These are phyloP conservation scores for Suhomyces bolitotheri DNA, from an alignment of 1,139 yeast genomes.

Conservation along the genomic window DNA sequence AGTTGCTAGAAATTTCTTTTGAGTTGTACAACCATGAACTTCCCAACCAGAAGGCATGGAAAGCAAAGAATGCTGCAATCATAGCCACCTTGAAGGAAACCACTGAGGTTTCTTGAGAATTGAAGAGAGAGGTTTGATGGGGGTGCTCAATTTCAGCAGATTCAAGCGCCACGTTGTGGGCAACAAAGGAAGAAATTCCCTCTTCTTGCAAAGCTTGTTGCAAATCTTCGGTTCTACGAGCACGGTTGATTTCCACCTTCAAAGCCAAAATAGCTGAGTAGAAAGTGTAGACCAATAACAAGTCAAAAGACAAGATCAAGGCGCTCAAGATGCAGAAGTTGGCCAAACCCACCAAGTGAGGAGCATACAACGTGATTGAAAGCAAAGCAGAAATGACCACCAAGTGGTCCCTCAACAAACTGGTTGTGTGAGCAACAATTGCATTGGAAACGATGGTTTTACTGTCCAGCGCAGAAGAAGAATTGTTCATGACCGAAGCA, in stretches of 20 bases:
- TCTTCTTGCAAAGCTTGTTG: conserved; percentile 90
- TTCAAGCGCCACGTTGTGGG: conserved; percentile 53
- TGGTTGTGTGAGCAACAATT: conserved; percentile 65
- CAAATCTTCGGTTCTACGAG: conserved; percentile 80
- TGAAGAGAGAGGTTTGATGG: conserved; percentile 31
- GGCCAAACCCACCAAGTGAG: conserved; percentile 69
- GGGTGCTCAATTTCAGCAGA: conserved; percentile 55
- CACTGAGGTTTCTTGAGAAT: conserved; percentile 39
- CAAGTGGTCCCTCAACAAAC: conserved; percentile 76
- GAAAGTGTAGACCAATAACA: conserved; percentile 76
- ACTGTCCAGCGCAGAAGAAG: conserved; percentile 39
- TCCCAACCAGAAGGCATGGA: conserved; percentile 77
- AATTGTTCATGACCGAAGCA: conserved; percentile 53
- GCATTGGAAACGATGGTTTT: conserved; percentile 54
- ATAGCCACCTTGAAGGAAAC: conserved; percentile 65
- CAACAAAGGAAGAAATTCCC: conserved; percentile 78
- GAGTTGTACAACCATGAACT: conserved; percentile 67
- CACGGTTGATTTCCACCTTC: conserved; percentile 86
- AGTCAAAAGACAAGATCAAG: conserved; percentile 70
- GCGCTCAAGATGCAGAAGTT: conserved; percentile 83
- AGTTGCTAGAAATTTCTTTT: conserved; percentile 19
- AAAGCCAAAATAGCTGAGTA: conserved; percentile 83
- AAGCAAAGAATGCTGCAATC: conserved; percentile 65
- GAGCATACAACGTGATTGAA: conserved; percentile 68
- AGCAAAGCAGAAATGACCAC: conserved; percentile 74